These are phyloP conservation scores for Dactylellina haptotyla DNA, from an alignment of 2,329 filamentous ascomycete genomes.

Conservation along the genomic window DNA sequence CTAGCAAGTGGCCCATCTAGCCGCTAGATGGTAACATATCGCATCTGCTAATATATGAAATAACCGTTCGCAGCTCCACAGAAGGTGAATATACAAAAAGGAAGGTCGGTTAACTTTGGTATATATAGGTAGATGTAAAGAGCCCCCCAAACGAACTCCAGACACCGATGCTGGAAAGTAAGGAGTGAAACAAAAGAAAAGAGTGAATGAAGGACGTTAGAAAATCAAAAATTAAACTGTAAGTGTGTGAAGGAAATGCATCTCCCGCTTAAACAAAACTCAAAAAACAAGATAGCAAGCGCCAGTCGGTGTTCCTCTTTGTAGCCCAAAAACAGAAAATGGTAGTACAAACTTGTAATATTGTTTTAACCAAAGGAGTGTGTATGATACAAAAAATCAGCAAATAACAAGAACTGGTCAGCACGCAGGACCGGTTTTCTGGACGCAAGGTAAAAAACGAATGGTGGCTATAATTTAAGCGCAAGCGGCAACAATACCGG, in stretches of 20 bases:
- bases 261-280: background rate
- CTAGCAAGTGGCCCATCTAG: too few relatives aligned
- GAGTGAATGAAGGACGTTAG: too few relatives aligned
- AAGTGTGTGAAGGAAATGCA: constrained; percentile 3
- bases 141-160: constrained; percentile 20
- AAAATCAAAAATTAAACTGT: constrained; percentile 8
- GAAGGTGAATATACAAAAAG: too few relatives aligned
- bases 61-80: too few relatives aligned
- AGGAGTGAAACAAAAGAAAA: constrained; percentile 17
- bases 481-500: constrained; percentile 40
- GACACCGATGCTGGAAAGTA: constrained; percentile 27
- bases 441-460: background rate
- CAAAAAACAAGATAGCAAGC: constrained; percentile 15
- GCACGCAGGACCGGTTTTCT: background rate
- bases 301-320: constrained; percentile 17
- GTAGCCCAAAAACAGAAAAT: constrained; percentile 10
- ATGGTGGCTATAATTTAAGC: constrained; percentile 20
- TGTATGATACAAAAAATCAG: too few relatives aligned
- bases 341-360: background rate
- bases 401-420: too few relatives aligned
- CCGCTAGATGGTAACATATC: too few relatives aligned
- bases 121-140: constrained; percentile 22
- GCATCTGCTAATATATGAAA: too few relatives aligned
- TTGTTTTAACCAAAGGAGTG: too few relatives aligned
- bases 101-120: too few relatives aligned